Evolutionary conservation across 2,329 filamentous ascomycete genomes (phyloP), one percentile per base, ranked within the genome.

Genomic region (Venturiaceae sp.): DNA sequence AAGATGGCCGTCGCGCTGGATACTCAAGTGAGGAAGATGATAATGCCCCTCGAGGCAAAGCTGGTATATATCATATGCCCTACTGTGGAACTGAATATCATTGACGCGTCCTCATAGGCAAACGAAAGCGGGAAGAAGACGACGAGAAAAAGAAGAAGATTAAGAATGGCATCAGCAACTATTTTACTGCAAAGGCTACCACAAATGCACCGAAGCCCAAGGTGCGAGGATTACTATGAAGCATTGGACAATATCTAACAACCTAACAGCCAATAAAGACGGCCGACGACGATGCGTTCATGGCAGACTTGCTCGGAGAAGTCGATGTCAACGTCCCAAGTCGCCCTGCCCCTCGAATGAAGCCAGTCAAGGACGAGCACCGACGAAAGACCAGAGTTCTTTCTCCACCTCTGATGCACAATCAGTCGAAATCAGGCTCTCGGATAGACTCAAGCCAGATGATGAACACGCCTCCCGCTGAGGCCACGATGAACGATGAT

Each of bases 151-250:
- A 87, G 67, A 89, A 95, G 65, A 91, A 89, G 70, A 90, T 91
- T 64, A 91, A 95, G 72, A 88, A 88, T 67, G 88, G 91, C 65
- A 97, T 99, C 69, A 91, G 87, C 73, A 92, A 95, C 67, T 99
- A 95, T 74, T 97, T 99, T 71, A 92, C 83, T 64, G 88, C 87
- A 65, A 90, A 90, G 58, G 81, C 83, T 34, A 77, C 78, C 36
- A 72, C 77, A 37, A 71, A 75, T 55, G 85, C 85, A 59, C 78
- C 86, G 14, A 97, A 96, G 70, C 80, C 87, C 19, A 97, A 96
- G 81, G 90, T 92, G 72, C 60, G 72, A 30, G 6, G 57, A 4
- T 65, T 63, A 19, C 62, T 64, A 39, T 66, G 60, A 7, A 28
- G n/a, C 11, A 1, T 26, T 7, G 34, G 62, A 53, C 9, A 19